Percentiles rank a stretch among this genome's conserved stretches.
phyloP scores from a whole-genome alignment of 768 basidiomycete genomes.

The Kwoniella dejecticola region DNA sequence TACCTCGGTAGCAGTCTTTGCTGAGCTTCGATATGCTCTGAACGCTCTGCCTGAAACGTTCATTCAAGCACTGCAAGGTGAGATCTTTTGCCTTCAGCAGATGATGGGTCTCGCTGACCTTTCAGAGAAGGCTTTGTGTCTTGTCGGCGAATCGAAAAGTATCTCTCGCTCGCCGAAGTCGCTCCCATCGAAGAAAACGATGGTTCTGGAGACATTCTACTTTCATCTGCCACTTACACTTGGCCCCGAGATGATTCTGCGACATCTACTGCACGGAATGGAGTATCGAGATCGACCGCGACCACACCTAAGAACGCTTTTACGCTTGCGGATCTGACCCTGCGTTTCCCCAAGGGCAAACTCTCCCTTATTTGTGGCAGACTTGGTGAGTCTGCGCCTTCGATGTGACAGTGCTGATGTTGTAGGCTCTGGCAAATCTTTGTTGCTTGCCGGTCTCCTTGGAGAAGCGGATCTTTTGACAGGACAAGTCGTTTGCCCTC shows the following conservation, averaged over 20 bases:
- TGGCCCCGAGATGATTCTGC: conserved; percentile 78
- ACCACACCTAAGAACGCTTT: conserved; percentile 79
- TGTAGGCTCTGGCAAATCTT: conserved; percentile 74
- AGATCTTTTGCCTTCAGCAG: conserved; percentile 36
- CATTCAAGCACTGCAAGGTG: conserved; percentile 79
- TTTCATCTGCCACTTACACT: conserved; percentile 82
- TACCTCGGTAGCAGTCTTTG: conserved; percentile 71
- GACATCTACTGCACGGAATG: conserved; percentile 51
- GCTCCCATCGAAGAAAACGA: conserved; percentile 61
- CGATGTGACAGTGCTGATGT: not conserved
- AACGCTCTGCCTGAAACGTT: conserved; percentile 87
- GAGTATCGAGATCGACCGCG: conserved; percentile 61
- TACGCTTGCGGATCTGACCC: conserved; percentile 71
- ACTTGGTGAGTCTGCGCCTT: conserved; percentile 59
- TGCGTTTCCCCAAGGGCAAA: conserved; percentile 76
- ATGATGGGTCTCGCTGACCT: not conserved
- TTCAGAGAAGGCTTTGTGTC: conserved; percentile 70
- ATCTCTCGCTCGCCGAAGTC: conserved; percentile 75
- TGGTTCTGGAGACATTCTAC: conserved; percentile 64
- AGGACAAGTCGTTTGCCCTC: conserved; percentile 78
- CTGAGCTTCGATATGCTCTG: conserved; percentile 79
- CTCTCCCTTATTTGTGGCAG: conserved; percentile 85
- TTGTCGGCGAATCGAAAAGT: conserved; percentile 86
- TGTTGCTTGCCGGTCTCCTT: conserved; percentile 78
- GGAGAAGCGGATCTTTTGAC: conserved; percentile 84